These are phyloP conservation scores for Eutrema heterophyllum DNA, from an alignment of 345 rosid genomes.

Conservation along the genomic window DNA sequence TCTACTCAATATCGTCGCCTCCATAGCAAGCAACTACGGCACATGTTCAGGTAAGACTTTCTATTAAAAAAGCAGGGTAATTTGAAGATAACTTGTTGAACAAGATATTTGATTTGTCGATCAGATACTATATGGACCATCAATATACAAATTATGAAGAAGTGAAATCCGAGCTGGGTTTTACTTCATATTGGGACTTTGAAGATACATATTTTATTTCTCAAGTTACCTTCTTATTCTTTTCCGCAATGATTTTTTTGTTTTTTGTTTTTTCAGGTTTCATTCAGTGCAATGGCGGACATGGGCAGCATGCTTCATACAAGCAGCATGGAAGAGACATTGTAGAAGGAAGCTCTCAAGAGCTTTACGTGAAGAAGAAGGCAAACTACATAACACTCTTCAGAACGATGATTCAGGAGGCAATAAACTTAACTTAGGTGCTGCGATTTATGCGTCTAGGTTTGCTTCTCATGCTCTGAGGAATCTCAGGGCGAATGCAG, in stretches of 20 bases:
- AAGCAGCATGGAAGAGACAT: slow-evolving; percentile 39
- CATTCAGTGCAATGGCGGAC: slow-evolving; percentile 35
- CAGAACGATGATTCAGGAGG: slow-evolving; percentile 27
- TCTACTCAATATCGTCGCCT: slow-evolving; percentile 31
- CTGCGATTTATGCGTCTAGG: slow-evolving; percentile 51
- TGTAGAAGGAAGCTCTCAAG: slow-evolving; percentile 32
- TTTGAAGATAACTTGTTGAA: neutral
- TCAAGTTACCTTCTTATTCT: neutral
- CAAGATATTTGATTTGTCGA: neutral
- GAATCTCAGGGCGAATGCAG: slow-evolving; percentile 34
- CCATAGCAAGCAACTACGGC: slow-evolving; percentile 37
- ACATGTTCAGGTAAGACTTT: slow-evolving; percentile 17
- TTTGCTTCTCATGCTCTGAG: slow-evolving; percentile 53
- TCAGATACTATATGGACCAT: too few relatives aligned
- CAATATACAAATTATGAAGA: too few relatives aligned
- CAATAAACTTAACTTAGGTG: slow-evolving; percentile 39
- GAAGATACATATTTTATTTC: neutral
- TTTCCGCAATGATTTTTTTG: neutral
- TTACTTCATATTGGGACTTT: too few relatives aligned
- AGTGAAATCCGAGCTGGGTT: too few relatives aligned
- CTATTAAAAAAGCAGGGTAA: neutral
- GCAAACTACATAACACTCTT: slow-evolving; percentile 32
- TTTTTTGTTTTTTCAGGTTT: slow-evolving; percentile 25
- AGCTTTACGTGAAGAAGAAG: slow-evolving; percentile 32
- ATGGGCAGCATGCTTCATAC: slow-evolving; percentile 38